A percentile compares a stretch with the other conserved stretches of the same genome.
Evolutionary conservation across 768 basidiomycete genomes (phyloP).

Genomic region (Paxillus ammoniavirescens): DNA sequence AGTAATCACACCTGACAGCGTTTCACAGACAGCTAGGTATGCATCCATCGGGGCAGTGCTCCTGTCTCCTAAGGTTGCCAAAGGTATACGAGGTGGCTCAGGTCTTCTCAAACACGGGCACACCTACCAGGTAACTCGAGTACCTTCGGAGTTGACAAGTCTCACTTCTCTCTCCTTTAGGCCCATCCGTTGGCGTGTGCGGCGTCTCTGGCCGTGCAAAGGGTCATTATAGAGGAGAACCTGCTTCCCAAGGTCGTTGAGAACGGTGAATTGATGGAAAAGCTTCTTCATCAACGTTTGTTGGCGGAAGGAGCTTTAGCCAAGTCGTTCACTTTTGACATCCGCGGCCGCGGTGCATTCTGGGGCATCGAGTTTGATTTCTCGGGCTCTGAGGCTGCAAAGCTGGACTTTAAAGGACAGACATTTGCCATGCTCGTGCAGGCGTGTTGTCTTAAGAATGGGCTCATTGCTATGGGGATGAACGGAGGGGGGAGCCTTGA

Average conservation of each 20-base stretch:
- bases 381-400: constrained; percentile 37
- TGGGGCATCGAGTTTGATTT: constrained; percentile 86
- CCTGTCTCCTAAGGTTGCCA: constrained; percentile 67
- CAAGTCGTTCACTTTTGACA: constrained; percentile 70
- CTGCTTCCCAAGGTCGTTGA: constrained; percentile 62
- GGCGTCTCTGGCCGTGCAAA: constrained; percentile 79
- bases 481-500: constrained; percentile 65
- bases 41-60: constrained; percentile 81
- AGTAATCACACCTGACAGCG: constrained; percentile 14
- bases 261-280: constrained; percentile 61
- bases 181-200: constrained; percentile 76
- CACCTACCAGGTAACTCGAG: constrained; percentile 64
- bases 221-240: constrained; percentile 65
- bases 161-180: constrained; percentile 33
- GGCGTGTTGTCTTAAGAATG: constrained; percentile 63
- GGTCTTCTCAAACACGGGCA: constrained; percentile 84
- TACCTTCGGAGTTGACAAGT: background rate
- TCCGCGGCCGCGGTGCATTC: constrained; percentile 82
- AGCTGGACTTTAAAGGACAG: constrained; percentile 49
- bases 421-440: constrained; percentile 70
- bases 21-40: constrained; percentile 47
- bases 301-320: constrained; percentile 53
- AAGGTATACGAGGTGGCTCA: constrained; percentile 64
- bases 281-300: constrained; percentile 53
- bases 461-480: constrained; percentile 73